Evolutionary conservation across 179 eudicot genomes (phyloP).

Genomic region (Actinidia chinensis): DNA sequence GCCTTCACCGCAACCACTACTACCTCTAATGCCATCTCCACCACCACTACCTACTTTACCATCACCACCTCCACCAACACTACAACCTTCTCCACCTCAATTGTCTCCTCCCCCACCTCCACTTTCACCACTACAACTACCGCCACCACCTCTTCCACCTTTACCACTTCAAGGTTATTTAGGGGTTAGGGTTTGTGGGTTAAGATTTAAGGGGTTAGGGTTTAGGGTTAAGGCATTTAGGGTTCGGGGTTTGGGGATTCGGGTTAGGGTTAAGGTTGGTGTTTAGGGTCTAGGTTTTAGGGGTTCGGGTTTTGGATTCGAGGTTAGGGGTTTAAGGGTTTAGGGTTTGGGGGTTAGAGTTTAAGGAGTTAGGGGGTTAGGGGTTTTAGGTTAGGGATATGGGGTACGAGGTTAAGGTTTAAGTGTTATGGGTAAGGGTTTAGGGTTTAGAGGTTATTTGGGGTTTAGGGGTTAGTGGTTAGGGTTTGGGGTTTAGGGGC

Average conservation of each 20-base stretch:
- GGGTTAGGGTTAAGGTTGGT: background rate
- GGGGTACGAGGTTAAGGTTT: constrained; percentile 9
- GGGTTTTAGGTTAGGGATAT: constrained; percentile 8
- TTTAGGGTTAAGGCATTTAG: background rate
- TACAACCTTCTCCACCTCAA: too few relatives aligned
- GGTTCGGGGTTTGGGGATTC: background rate
- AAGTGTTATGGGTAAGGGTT: constrained; percentile 1
- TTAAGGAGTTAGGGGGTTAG: constrained; percentile 3
- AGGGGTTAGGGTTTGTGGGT: background rate
- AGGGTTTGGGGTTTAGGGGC: background rate
- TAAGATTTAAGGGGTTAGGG: background rate
- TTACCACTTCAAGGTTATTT: too few relatives aligned
- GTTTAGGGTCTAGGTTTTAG: too few relatives aligned
- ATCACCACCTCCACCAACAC: too few relatives aligned
- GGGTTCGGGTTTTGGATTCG: background rate
- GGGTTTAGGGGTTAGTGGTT: background rate
- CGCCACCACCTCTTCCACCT: too few relatives aligned
- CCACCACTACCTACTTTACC: too few relatives aligned
- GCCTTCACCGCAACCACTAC: too few relatives aligned
- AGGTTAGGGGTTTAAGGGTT: constrained; percentile 9
- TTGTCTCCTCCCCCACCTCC: too few relatives aligned
- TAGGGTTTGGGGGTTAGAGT: constrained; percentile 2
- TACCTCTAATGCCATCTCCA: too few relatives aligned
- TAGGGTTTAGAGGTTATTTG: background rate
- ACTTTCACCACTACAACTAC: too few relatives aligned